These are phyloP conservation scores for Herpetomonas samuelpessoai DNA, from an alignment of 208 protist genomes.

Conservation along the genomic window DNA sequence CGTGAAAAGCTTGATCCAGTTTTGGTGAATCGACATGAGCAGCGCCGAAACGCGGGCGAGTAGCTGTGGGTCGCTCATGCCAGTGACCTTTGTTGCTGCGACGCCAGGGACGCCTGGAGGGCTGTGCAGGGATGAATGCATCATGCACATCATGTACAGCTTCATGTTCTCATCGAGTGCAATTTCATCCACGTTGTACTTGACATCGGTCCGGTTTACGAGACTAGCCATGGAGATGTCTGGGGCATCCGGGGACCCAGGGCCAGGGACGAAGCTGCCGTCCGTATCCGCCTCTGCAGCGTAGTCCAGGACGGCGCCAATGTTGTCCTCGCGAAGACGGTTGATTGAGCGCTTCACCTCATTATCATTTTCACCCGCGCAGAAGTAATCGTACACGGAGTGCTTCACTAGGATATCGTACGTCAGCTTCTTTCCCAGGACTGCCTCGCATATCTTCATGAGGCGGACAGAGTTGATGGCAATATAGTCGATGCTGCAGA, in stretches of 20 bases:
- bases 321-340: slow-evolving; percentile 53
- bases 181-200: slow-evolving; percentile 53
- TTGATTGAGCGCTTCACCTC: slow-evolving; percentile 80
- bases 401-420: slow-evolving; percentile 77
- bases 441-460: slow-evolving; percentile 63
- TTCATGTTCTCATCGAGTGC: slow-evolving; percentile 92
- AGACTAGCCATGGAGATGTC: slow-evolving; percentile 70
- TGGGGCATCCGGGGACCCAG: slow-evolving; percentile 46
- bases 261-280: slow-evolving; percentile 60
- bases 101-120: slow-evolving; percentile 60
- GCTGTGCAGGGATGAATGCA: slow-evolving; percentile 75
- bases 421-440: slow-evolving; percentile 71
- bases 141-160: slow-evolving; percentile 90
- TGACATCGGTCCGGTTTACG: slow-evolving; percentile 35
- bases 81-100: slow-evolving; percentile 91
- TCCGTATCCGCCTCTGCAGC: slow-evolving; percentile 90
- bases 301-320: slow-evolving; percentile 95
- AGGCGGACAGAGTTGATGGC: slow-evolving; percentile 73
- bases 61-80: slow-evolving; percentile 90
- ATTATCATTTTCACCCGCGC: slow-evolving; percentile 90
- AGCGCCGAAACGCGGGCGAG: slow-evolving; percentile 87
- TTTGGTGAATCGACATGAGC: slow-evolving; percentile 84
- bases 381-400: slow-evolving; percentile 95
- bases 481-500: slow-evolving; percentile 68
- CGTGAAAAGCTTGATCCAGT: slow-evolving; percentile 80